These are phyloP conservation scores for Phytophthora macrochlamydospora DNA, from an alignment of 352 stramenopile species.

Conservation along the genomic window DNA sequence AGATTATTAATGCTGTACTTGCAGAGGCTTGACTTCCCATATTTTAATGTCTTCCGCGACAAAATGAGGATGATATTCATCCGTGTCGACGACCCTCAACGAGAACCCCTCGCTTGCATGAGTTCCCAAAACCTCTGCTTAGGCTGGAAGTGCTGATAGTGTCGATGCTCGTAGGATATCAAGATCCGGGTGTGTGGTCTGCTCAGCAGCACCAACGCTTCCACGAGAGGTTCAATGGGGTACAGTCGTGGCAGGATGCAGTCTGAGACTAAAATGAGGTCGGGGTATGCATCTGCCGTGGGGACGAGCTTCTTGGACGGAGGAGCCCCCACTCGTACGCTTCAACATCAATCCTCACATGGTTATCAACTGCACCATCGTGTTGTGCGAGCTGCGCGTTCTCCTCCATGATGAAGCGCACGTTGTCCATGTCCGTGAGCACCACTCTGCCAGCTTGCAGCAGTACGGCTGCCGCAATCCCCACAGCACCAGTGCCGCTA, in stretches of 20 bases:
- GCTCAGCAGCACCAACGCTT: constrained; percentile 81
- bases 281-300: constrained; percentile 30
- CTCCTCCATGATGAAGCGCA: constrained; percentile 89
- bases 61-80: constrained; percentile 79
- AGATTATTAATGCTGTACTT: constrained; percentile 2
- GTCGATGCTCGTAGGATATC: constrained; percentile 89
- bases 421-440: constrained; percentile 90
- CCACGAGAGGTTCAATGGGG: constrained; percentile 94
- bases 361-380: constrained; percentile 23
- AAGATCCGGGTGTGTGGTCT: constrained; percentile 58
- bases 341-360: constrained; percentile 64
- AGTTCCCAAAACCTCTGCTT: constrained; percentile 83
- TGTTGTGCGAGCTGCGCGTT: constrained; percentile 76
- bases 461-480: constrained; percentile 89
- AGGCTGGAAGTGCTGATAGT: constrained; percentile 84
- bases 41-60: constrained; percentile 90
- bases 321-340: constrained; percentile 91
- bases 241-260: constrained; percentile 97
- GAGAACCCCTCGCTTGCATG: constrained; percentile 49
- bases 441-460: constrained; percentile 75
- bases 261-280: constrained; percentile 93
- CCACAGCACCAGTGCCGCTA: constrained; percentile 91
- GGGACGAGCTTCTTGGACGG: constrained; percentile 40
- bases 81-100: constrained; percentile 51
- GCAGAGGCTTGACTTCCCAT: constrained; percentile 59